Base-by-base conservation (phyloP, 805 yeast genomes). In the Saccharomyces mikatae region DNA sequence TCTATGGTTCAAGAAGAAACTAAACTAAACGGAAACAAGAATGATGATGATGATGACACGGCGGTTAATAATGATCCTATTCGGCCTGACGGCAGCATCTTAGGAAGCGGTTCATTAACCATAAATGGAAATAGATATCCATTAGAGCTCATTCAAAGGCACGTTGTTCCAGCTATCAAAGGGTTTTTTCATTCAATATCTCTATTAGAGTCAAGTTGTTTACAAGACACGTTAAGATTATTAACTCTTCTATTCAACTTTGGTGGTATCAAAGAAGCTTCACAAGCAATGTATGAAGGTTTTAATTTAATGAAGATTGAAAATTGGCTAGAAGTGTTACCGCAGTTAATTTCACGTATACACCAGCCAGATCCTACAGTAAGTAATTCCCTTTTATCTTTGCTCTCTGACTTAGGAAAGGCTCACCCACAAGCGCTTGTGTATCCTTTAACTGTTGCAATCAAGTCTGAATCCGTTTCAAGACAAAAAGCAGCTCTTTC, bases 381-480 rank as follows among this genome's bases (percentile, higher is more conserved):
- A n/a, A 82, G 92, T 58, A 77, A 82, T 48, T 80, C 96, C 0
- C 76, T 91, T 55, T 81, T 87, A 61, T 86, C 89, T 0, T 74
- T 91, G 41, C 74, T 91, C 57, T 80, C 94, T 2, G 95, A 89
- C 60, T 73, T 91, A 17, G 97, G 97, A 41, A 84, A 86, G 59
- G 91, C 91, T 1, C 97, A 91, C 71, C 98, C 98, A 1, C 98
- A 91, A 68, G 97, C 97, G 0, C 79, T 91, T 64, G 91, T 91
- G 5, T 90, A 89, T 65, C 97, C 97, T 9, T 75, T 91, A 54
- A 91, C 94, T 13, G 98, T 91, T 55, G 96, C 97, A 11, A 88
- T 89, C 49, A 90, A 92, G 58, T 87, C 96, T 0, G 96, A 91
- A 63, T 87, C 94, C 60, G 81, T 85, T 30, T 84, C 85, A 10